Evolutionary conservation across 2,329 filamentous ascomycete genomes (phyloP), one percentile per base, ranked within the genome.

Genomic region (Exophiala lecanii-corni): DNA sequence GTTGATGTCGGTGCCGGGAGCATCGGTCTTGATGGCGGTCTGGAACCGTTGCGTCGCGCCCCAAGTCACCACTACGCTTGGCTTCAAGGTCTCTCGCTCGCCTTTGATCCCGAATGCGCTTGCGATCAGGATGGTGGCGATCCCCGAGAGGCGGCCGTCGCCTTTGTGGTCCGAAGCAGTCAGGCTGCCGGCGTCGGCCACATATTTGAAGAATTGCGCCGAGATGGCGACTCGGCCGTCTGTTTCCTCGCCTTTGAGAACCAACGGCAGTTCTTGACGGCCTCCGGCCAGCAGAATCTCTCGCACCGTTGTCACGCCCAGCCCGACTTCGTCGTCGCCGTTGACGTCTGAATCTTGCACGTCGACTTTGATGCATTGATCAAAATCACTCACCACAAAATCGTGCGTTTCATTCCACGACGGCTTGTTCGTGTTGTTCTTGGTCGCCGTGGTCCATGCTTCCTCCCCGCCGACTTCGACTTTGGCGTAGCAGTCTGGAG

Each of bases 371-470:
- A 50, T 43, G 39, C 43, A 47, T 36, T 50, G 47, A 28, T 50
- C 47, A 26, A 47, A 47, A 32, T 50, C 47, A 30, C 47, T 50
- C 19, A 50, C 43, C 25, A 50, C 47, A 44, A 50, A 50, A 36
- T 50, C 47, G 35, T 50, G 47, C 35, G 47, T 50, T 28, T 50
- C 47, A 40, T 47, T 50, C 47, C 47, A 50, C 39, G 47, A n/a
- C 36, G 47, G 47, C 23, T 23, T 47, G 47, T 47, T 47, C 35
- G 47, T 47, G 36, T 50, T 50, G 47, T 43, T 50, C 43, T 46
- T 50, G 10, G 47, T 50, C 17, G 35, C 17, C 28, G 47, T 50
- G 30, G 32, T 43, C 43, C 43, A 50, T 36, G 47, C 31, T 36
- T 37, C 21, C 40, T 50, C 47, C 17, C 43, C 47, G 16, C 47